A percentile compares a stretch with the other conserved stretches of the same genome.
These are phyloP conservation scores for Rickenella mellea DNA, from an alignment of 768 basidiomycete species.

Conservation along the genomic window DNA sequence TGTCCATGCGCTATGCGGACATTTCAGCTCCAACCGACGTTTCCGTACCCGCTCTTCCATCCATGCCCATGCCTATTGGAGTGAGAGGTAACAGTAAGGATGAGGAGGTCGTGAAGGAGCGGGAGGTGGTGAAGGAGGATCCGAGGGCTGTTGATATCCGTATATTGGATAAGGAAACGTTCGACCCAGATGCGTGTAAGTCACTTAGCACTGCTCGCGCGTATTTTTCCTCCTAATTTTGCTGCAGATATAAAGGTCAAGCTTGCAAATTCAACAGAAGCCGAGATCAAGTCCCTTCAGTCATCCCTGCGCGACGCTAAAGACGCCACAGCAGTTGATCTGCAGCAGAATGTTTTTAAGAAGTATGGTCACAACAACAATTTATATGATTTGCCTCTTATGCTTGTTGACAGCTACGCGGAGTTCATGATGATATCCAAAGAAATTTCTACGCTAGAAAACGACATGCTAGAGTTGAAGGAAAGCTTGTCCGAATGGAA, in stretches of 20 bases:
- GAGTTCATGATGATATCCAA: conserved; percentile 96
- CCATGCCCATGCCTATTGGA: conserved; percentile 30
- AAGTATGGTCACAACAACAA: conserved; percentile 43
- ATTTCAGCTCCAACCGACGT: conserved; percentile 62
- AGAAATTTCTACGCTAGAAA: conserved; percentile 92
- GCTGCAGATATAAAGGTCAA: conserved; percentile 66
- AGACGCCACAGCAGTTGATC: conserved; percentile 63
- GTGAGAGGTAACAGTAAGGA: conserved; percentile 30
- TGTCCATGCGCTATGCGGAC: conserved; percentile 91
- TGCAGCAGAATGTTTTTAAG: conserved; percentile 92
- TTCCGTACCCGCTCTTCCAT: conserved; percentile 47
- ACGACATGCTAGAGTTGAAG: conserved; percentile 96
- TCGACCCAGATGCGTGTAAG: conserved; percentile 87
- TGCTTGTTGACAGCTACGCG: conserved; percentile 57
- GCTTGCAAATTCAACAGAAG: conserved; percentile 82
- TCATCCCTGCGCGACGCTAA: conserved; percentile 65
- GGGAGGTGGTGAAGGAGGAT: conserved; percentile 47
- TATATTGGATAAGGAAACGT: conserved; percentile 65
- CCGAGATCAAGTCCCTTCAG: conserved; percentile 66
- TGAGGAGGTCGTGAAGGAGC: conserved; percentile 34
- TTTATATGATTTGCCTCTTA: neutral
- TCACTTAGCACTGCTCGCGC: conserved; percentile 7
- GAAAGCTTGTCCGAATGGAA: conserved; percentile 93
- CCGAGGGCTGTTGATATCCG: conserved; percentile 48
- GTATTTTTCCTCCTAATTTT: conserved; percentile 7